These are phyloP conservation scores for Naegleria fowleri DNA, from an alignment of 208 protist species.

Conservation along the genomic window DNA sequence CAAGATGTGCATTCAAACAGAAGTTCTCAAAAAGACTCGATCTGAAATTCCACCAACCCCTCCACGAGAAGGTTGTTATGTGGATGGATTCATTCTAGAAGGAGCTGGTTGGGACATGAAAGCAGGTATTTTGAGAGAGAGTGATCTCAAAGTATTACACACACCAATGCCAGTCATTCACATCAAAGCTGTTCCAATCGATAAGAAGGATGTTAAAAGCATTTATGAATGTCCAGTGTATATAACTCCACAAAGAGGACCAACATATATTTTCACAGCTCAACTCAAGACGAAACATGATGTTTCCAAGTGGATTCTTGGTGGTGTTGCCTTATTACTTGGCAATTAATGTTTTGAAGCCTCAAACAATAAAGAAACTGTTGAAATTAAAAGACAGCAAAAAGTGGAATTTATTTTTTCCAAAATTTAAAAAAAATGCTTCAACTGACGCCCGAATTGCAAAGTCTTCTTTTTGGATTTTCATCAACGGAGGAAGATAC, in stretches of 20 bases:
- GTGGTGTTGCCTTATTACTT: constrained; percentile 61
- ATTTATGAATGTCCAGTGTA: constrained; percentile 71
- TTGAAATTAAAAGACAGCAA: too few species aligned
- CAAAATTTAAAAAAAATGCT: not conserved
- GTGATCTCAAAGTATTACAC: constrained; percentile 46
- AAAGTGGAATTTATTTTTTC: too few species aligned
- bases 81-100: constrained; percentile 70
- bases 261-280: constrained; percentile 60
- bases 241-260: constrained; percentile 53
- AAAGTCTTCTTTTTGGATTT: not conserved
- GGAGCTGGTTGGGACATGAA: constrained; percentile 67
- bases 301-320: constrained; percentile 61
- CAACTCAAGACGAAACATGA: constrained; percentile 53
- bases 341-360: too few species aligned
- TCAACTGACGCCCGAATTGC: not conserved
- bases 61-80: constrained; percentile 69
- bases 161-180: constrained; percentile 60
- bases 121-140: constrained; percentile 40
- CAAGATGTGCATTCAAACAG: constrained; percentile 56
- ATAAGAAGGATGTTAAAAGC: constrained; percentile 55
- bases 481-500: not conserved
- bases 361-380: too few species aligned
- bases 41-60: constrained; percentile 54
- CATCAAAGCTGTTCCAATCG: constrained; percentile 52
- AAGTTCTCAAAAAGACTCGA: constrained; percentile 63